Conservation (phyloP, 768 basidiomycete genomes). For the Russula compacta region DNA sequence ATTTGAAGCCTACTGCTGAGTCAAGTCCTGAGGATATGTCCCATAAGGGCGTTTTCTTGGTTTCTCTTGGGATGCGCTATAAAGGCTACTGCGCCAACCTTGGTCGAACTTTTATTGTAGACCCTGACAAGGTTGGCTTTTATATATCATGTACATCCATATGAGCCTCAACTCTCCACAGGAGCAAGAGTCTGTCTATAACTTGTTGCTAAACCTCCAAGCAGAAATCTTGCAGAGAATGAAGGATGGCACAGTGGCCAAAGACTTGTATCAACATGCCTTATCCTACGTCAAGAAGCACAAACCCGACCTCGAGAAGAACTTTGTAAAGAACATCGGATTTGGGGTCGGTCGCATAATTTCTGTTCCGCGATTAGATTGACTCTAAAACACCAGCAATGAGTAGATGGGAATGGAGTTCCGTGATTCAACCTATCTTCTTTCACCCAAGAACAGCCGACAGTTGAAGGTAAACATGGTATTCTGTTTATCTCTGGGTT, state of each 20-base stretch:
- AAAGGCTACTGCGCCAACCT: conserved; percentile 90
- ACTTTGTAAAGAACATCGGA: conserved; percentile 84
- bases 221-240: conserved; percentile 63
- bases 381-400: conserved; percentile 2
- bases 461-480: conserved; percentile 73
- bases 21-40: conserved; percentile 78
- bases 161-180: conserved; percentile 27
- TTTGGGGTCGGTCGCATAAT: conserved; percentile 56
- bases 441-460: conserved; percentile 73
- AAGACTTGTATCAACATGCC: conserved; percentile 78
- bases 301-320: conserved; percentile 71
- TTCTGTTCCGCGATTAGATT: not conserved
- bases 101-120: conserved; percentile 91
- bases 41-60: conserved; percentile 81
- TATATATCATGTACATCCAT: not conserved
- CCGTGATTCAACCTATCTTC: conserved; percentile 76
- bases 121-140: conserved; percentile 67
- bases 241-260: conserved; percentile 66
- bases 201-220: conserved; percentile 69
- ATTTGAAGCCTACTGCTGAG: conserved; percentile 78
- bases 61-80: conserved; percentile 83
- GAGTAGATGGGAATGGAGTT: conserved; percentile 90
- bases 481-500: conserved; percentile 76
- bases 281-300: conserved; percentile 62
- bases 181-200: conserved; percentile 90